Base-by-base conservation (phyloP, 441 rosid species). In the Arabidopsis hybrid region DNA sequence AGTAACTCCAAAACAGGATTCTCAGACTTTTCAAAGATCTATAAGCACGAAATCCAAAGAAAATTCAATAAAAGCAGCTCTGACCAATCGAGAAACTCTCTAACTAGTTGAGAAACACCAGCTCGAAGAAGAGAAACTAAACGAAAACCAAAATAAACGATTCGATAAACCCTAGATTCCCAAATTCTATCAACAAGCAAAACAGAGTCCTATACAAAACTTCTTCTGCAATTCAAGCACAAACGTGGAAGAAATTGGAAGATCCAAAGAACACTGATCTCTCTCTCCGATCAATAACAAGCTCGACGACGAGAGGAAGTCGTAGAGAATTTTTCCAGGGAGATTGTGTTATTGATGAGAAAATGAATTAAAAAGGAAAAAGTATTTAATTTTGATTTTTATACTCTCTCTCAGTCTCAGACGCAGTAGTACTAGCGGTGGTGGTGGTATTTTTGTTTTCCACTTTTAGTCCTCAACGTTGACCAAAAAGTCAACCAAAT, bases 401-500 rank as follows among this genome's bases (percentile, higher is more conserved):
- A 61, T 42, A 52, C 26, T 21, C 26, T 21, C 26, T 21, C 53
- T 14, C 17, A 45, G 29, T 11, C 56, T 21, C 26, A 21, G 26
- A 21, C 26, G 26, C 69, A 65, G 59, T 31, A 31, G 26, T 21
- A 21, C 26, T 21, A 21, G 26, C 65, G 66, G 71, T 38, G 77
- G 18, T 38, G 71, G 18, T 29, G 0, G 26, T 21, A 21, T 21
- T 21, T 17, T 59, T 66, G 16, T 58, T 38, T 73, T 73, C 16
- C 38, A 21, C 64, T 64, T 73, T 55, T 55, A 45, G 52, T 36
- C 77, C 65, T 36, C 45, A 36, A 26, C 65, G 39, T 73, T 73
- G 77, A 73, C 66, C 34, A 47, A 43, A 6, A 9, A 18, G 63
- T 72, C 71, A 45, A 63, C 67, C 39, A 71, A 70, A 52, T 53